Percentiles rank a stretch among this genome's conserved stretches.
These are phyloP conservation scores for Calendula officinalis DNA, from an alignment of 129 eudicot species.

Conservation along the genomic window DNA sequence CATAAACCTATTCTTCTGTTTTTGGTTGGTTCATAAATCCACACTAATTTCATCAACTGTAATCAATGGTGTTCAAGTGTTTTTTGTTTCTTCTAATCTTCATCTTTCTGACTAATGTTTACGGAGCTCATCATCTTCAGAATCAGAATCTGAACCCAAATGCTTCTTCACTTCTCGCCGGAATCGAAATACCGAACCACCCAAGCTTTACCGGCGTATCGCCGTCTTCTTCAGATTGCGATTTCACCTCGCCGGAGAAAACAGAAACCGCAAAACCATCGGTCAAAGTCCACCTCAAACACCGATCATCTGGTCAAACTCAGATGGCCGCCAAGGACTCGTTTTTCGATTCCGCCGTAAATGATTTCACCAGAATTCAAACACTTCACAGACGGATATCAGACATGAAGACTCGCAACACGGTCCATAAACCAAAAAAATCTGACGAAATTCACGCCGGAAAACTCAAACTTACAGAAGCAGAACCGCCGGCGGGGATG, in stretches of 20 bases:
- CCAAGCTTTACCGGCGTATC: constrained; percentile 42
- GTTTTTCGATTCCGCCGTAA: constrained; percentile 44
- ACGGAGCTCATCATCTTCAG: constrained; percentile 24
- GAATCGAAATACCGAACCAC: constrained; percentile 54
- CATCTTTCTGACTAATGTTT: not conserved
- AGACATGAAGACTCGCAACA: constrained; percentile 65
- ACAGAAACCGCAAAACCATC: not conserved
- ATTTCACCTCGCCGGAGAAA: constrained; percentile 25
- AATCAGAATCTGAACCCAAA: constrained; percentile 27
- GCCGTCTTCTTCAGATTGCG: constrained; percentile 40
- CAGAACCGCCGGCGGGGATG: constrained; percentile 18
- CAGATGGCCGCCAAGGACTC: constrained; percentile 38
- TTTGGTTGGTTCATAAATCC: not conserved
- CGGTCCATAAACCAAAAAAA: constrained; percentile 32
- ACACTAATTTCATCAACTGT: not conserved
- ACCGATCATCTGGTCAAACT: constrained; percentile 31
- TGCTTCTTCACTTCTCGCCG: constrained; percentile 44
- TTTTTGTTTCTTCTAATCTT: constrained; percentile 27
- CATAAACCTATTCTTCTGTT: constrained; percentile 6
- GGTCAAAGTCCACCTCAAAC: constrained; percentile 63
- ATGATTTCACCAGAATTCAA: constrained; percentile 61
- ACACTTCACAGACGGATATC: constrained; percentile 55
- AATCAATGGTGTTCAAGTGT: constrained; percentile 38
- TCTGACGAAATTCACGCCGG: not conserved
- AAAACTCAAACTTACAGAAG: not conserved